Percentiles rank a stretch among this genome's conserved stretches.
These are phyloP conservation scores for Ophiosphaerella narmari DNA, from an alignment of 2,329 filamentous ascomycete species.

Conservation along the genomic window DNA sequence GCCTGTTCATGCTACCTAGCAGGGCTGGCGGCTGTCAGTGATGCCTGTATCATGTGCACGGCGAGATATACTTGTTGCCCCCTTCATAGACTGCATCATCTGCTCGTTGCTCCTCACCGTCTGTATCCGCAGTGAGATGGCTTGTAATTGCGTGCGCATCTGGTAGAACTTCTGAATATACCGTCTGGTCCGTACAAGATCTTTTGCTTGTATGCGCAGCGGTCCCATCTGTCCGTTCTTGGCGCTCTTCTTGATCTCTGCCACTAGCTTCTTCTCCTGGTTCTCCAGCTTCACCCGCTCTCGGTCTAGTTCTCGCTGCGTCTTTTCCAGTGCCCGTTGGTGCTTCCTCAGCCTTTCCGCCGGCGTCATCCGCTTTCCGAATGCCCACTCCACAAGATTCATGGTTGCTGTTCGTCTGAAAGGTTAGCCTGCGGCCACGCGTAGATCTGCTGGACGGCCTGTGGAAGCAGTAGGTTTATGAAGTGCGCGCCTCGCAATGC, in stretches of 20 bases:
- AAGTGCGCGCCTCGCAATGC: neutral
- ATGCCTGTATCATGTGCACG: neutral
- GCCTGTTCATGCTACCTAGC: slow-evolving; percentile 93
- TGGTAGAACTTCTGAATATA: slow-evolving; percentile 96
- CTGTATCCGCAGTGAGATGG: slow-evolving; percentile 93
- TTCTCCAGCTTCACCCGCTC: slow-evolving; percentile 96
- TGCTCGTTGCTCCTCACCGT: slow-evolving; percentile 98
- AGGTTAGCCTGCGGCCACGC: neutral
- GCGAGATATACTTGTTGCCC: slow-evolving; percentile 66
- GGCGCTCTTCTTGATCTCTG: slow-evolving; percentile 96
- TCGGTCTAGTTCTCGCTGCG: slow-evolving; percentile 92
- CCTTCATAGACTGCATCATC: slow-evolving; percentile 99
- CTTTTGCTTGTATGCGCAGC: slow-evolving; percentile 97
- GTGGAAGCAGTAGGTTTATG: neutral
- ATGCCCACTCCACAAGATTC: slow-evolving; percentile 97
- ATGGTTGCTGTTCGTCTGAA: slow-evolving; percentile 22
- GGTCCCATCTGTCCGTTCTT: slow-evolving; percentile 99
- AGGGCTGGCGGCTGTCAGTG: slow-evolving; percentile 58
- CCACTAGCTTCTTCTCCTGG: slow-evolving; percentile 95
- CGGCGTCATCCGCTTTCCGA: slow-evolving; percentile 98
- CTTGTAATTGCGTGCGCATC: slow-evolving; percentile 96
- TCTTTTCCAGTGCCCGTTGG: slow-evolving; percentile 95
- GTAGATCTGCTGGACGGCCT: neutral
- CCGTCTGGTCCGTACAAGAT: slow-evolving; percentile 88
- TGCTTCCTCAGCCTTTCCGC: slow-evolving; percentile 90